Base-by-base conservation (phyloP, 495 filamentous ascomycete species). In the Eremomyces bilateralis region DNA sequence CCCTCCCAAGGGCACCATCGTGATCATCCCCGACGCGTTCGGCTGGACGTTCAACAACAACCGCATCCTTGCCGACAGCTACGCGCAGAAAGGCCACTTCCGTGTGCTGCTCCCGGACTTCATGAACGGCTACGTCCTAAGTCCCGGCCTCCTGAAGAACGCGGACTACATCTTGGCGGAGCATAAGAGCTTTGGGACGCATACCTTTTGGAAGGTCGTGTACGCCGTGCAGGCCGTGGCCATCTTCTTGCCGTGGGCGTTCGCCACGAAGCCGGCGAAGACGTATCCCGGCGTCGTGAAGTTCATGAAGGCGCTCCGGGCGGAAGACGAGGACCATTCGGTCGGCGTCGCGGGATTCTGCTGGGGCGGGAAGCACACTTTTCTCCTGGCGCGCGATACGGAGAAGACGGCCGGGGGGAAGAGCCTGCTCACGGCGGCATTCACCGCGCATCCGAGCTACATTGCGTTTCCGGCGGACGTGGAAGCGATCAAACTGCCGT, bases 1-100 rank as follows among this genome's bases (percentile, higher is more conserved):
- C 10, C 4, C 33, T 10, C 19, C 50, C 33, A 51, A 48, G 20
- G 50, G 50, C 27, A 37, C 46, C 30, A 33, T 53, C 4, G 45
- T 53, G 11, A 51, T 53, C 40, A 36, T 53, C 5, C 48, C 50
- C 2, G 50, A 53, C 34, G 43, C 45, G 4, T 53, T 53, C 35
- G 50, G 48, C 5, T 47, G 47, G 36, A 33, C 24, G 8, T 35
- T 51, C 3, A 34, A 39, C 4, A 53, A 53, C 38, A 51, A 46
- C 29, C 34, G 49, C 3, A 42, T 53, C 10, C 37, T 53, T 5
- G 45, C 45, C 3, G 50, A 53, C 25, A 36, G 25, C n/a, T 49
- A 49, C 21, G 46, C 46, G 4, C 35, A 41, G 15, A 44, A 42
- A 15, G 47, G 44, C 19, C 29, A 30, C 4, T 43, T 43, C 34